phyloP scores from a whole-genome alignment of 805 yeast species.

The Babjeviella inositovora region DNA sequence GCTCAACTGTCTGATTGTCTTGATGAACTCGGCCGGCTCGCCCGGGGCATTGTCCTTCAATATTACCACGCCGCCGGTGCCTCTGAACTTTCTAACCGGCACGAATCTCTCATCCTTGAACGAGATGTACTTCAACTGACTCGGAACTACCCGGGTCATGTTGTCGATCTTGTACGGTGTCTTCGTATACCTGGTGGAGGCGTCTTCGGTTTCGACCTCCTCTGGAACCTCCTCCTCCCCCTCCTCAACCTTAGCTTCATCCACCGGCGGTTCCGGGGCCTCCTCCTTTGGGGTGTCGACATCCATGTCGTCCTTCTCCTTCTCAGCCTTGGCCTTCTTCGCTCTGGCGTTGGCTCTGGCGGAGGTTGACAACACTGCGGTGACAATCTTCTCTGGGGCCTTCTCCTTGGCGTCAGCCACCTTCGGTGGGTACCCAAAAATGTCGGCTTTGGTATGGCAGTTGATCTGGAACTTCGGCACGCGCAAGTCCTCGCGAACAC shows the following conservation, averaged over 20 bases:
- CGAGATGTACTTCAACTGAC: conserved; percentile 71
- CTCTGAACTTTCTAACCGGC: conserved; percentile 68
- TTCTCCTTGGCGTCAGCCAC: conserved; percentile 64
- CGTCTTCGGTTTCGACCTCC: conserved; percentile 8
- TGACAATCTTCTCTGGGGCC: conserved; percentile 76
- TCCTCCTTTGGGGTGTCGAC: no score
- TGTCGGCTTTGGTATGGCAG: conserved; percentile 67
- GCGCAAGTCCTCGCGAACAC: conserved; percentile 71
- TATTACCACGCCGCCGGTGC: conserved; percentile 57
- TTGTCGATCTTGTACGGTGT: conserved; percentile 60
- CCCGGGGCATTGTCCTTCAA: conserved; percentile 47
- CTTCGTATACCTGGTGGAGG: conserved; percentile 33
- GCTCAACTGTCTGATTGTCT: conserved; percentile 70
- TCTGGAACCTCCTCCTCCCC: conserved; percentile 15
- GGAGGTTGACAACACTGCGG: conserved; percentile 91
- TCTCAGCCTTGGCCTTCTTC: conserved; percentile 37
- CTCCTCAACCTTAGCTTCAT: conserved; percentile 11
- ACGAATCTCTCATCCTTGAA: conserved; percentile 67
- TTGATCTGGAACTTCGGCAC: conserved; percentile 72
- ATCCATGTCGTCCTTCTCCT: conserved; percentile 34
- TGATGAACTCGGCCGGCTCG: conserved; percentile 49
- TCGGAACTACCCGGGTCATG: conserved; percentile 79
- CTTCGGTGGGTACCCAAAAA: conserved; percentile 84
- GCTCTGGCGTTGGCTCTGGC: conserved; percentile 91
- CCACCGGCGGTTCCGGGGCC: conserved; percentile 6